Base-by-base conservation (phyloP, 2,329 filamentous ascomycete species). In the Ambrosiella beaveri region DNA sequence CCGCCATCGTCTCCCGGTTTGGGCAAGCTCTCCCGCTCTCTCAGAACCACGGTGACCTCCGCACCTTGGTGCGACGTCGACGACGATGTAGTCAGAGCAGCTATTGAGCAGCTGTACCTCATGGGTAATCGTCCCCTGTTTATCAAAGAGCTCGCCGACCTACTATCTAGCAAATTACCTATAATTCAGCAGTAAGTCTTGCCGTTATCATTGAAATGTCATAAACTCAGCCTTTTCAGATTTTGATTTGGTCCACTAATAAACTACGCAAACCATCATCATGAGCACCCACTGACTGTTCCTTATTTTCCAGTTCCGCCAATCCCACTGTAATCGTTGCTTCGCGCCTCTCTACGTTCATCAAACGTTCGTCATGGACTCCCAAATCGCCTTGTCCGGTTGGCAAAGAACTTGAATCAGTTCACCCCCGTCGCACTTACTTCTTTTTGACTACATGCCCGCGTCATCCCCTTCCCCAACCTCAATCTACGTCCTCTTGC, bases 291-390 rank as follows among this genome's bases (percentile, higher is more conserved):
- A 36, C 39, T 55, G 51, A 56, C 27, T 11, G 8, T 52, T 11
- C 13, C 45, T 57, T 54, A 63, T 63, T 63, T 65, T 15, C 58
- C 68, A 97, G 93, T 71, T 97, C 93, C 63, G 89, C 91, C 56
- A 97, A 97, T 68, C 91, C 90, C 58, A 88, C 87, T 66, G 91
- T 93, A 59, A 88, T 98, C 65, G 90, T 98, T 64, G 95, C 90
- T 1, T 96, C 93, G 50, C 85, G 93, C 65, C 76, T 98, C 56
- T 85, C 89, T 45, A 81, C 86, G 39, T 98, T 94, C 71, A 77
- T 96, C 66, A 94, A 95, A 74, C 87, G 93, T 64, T 73, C 86
- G 57, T 86, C 80, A 63, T 88, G 86, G 90, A 86, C 81, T 36
- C 81, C 85, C 7, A 73, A 84, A 56, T 77, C 84, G 55, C 88